phyloP scores from a whole-genome alignment of 495 filamentous ascomycete genomes.

The Niebla homalea region DNA sequence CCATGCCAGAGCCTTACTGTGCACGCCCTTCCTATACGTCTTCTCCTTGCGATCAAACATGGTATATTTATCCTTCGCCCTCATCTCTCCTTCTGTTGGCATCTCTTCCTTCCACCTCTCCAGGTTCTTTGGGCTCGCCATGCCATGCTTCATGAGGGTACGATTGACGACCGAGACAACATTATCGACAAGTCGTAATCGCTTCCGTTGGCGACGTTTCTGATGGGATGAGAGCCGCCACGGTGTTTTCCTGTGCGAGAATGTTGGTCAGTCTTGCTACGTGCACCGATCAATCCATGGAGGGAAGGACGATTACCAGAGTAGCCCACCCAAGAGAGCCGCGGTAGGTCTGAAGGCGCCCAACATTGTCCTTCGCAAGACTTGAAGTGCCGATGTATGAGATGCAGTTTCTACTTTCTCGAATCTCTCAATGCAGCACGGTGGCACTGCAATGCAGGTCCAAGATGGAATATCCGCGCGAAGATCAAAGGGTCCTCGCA shows the following conservation, averaged over 20 bases:
- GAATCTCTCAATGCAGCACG: background rate
- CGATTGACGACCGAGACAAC: constrained; percentile 64
- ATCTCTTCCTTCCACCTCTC: constrained; percentile 88
- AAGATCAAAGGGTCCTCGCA: background rate
- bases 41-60: constrained; percentile 94
- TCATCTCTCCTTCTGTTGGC: constrained; percentile 92
- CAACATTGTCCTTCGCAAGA: constrained; percentile 41
- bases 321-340: constrained; percentile 63
- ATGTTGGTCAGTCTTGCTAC: background rate
- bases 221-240: constrained; percentile 87
- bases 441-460: too few species aligned
- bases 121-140: constrained; percentile 51
- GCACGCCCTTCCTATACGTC: constrained; percentile 88
- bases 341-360: constrained; percentile 69
- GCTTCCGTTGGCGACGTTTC: constrained; percentile 78
- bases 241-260: constrained; percentile 72
- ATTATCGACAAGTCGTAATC: constrained; percentile 71
- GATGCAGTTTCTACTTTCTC: background rate
- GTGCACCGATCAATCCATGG: background rate
- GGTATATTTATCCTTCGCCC: constrained; percentile 93
- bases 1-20: constrained; percentile 52
- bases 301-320: constrained; percentile 47
- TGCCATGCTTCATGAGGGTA: constrained; percentile 57
- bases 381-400: constrained; percentile 8
- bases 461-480: too few species aligned